Evolutionary conservation across 2,329 filamentous ascomycete species (phyloP).

Genomic region (Drechslera avenae): DNA sequence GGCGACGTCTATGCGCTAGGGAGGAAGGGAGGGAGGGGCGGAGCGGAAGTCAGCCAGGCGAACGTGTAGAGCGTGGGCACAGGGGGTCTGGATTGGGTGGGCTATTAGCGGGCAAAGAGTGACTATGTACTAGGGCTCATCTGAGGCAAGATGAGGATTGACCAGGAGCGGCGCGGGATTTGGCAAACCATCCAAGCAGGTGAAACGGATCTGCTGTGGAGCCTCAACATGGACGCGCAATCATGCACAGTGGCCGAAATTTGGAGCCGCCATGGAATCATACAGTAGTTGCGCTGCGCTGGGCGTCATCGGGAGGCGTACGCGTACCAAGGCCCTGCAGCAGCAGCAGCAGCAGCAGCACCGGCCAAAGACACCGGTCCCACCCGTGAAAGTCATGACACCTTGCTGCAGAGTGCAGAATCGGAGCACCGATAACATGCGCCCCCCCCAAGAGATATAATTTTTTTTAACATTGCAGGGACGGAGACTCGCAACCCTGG

Average conservation of each 20-base stretch:
- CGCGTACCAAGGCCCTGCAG: slow-evolving; percentile 9
- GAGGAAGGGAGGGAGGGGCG: slow-evolving; percentile 37
- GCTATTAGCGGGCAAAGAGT: slow-evolving; percentile 23
- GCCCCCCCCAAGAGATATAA: not conserved
- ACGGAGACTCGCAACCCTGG: not conserved
- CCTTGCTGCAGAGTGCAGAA: not conserved
- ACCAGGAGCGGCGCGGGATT: slow-evolving; percentile 24
- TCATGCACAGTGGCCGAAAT: slow-evolving; percentile 15
- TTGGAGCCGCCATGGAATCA: slow-evolving; percentile 7
- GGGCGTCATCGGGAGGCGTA: slow-evolving; percentile 1
- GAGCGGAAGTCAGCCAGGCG: slow-evolving; percentile 34
- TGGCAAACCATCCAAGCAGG: slow-evolving; percentile 16
- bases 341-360: not conserved
- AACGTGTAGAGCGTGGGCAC: slow-evolving; percentile 23
- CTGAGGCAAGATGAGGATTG: slow-evolving; percentile 23
- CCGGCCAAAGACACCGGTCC: slow-evolving; percentile 9
- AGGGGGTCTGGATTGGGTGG: slow-evolving; percentile 21
- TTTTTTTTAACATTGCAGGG: slow-evolving; percentile 12
- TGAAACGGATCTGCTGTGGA: slow-evolving; percentile 44
- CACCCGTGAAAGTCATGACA: slow-evolving; percentile 4
- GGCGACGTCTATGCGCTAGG: slow-evolving; percentile 35
- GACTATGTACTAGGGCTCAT: slow-evolving; percentile 13
- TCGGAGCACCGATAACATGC: too few species aligned
- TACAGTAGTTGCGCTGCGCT: not conserved
- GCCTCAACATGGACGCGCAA: slow-evolving; percentile 40